Evolutionary conservation across 1,284 basidiomycete genomes (phyloP).

Genomic region (Moniliophthora roreri): DNA sequence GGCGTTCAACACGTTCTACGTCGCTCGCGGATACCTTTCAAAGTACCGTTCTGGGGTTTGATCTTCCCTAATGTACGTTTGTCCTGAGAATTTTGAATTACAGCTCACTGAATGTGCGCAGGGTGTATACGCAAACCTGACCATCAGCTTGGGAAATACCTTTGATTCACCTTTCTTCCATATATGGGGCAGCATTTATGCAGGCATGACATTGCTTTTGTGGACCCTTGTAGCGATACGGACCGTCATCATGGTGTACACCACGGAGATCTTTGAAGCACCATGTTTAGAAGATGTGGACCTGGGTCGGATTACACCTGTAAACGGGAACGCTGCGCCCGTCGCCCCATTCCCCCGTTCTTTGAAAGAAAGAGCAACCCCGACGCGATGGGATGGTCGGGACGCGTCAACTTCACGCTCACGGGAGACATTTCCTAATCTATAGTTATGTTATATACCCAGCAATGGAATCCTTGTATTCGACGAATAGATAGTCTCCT

Average conservation of each 20-base stretch:
- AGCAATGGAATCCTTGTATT: too few relatives aligned
- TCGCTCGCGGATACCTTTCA: conserved; percentile 41
- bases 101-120: conserved; percentile 19
- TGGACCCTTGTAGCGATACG: conserved; percentile 53
- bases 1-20: conserved; percentile 40
- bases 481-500: too few relatives aligned
- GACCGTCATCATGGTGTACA: conserved; percentile 38
- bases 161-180: conserved; percentile 55
- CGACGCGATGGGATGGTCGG: too few relatives aligned
- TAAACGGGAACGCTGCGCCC: too few relatives aligned
- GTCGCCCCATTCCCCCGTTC: too few relatives aligned
- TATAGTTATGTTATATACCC: too few relatives aligned
- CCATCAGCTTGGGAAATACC: conserved; percentile 48
- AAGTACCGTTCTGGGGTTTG: conserved; percentile 55
- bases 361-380: too few relatives aligned
- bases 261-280: conserved; percentile 46
- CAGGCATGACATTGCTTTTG: conserved; percentile 48
- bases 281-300: conserved; percentile 33
- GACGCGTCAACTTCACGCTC: too few relatives aligned
- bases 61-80: conserved; percentile 60
- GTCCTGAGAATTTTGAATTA: neutral
- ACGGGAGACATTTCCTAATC: too few relatives aligned
- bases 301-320: neutral
- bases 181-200: conserved; percentile 55
- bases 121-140: conserved; percentile 68